Base-by-base conservation (phyloP, 106 monocot species). In the Gastrodia elata region DNA sequence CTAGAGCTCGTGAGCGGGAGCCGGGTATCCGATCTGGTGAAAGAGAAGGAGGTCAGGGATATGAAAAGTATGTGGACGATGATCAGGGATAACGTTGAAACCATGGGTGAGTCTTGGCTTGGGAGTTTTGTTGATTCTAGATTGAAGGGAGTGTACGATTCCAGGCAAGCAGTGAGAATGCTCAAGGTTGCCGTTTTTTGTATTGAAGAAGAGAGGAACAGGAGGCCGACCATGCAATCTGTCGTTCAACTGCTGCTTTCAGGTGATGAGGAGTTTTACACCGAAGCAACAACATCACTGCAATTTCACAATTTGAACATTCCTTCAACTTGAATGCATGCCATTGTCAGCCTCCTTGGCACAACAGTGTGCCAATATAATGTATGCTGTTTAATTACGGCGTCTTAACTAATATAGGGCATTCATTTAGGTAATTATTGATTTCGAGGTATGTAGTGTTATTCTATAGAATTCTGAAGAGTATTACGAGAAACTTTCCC, bases 1-100 rank as follows among this genome's bases (percentile, higher is more conserved):
- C 80, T 86, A 7, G 86, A 86, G 74, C 30, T 86, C 20, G 61
- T 86, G 41, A 82, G 64, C 28, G 82, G 86, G 27, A 34, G 24
- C 9, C 73, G 86, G 27, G 68, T 80, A 42, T 73, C 44, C 5
- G 55, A 74, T 40, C 70, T 73, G 70, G 32, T 61, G 44, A 42
- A 44, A 18, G 36, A 75, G 38, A 77, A 43, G 55, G 57, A 69
- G 3, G 39, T 52, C 38, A 40, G 41, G 39, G 59, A 68, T 1
- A 38, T 36, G 33, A 58, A 25, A 46, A 44, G 9, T n/a, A n/a
- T 72, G 48, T 72, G 46, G 9, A 4, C 14, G 36, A 22, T 34
- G 65, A 18, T 81, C n/a, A 42, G 16, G 49, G 11, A 74, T 8
- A 74, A 43, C 4, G 39, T 74, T 46, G 70, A 83, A 15, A 48